A percentile compares a stretch with the other conserved stretches of the same genome.
These are phyloP conservation scores for Ustilago trichophora DNA, from an alignment of 1,284 basidiomycete species.

Conservation along the genomic window DNA sequence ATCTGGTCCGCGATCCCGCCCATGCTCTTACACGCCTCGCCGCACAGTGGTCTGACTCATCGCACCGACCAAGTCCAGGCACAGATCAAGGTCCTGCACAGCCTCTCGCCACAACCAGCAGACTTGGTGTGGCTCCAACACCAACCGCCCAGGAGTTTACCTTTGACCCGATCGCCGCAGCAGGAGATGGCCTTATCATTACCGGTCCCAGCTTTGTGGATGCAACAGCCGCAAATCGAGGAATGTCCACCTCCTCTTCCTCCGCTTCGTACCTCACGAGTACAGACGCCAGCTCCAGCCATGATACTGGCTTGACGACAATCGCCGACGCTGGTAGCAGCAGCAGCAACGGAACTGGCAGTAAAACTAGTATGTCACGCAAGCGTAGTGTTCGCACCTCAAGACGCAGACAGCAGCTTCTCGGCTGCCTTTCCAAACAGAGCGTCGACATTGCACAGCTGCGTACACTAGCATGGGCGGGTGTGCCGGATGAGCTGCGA, in stretches of 20 bases:
- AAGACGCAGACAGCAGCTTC: conserved; percentile 50
- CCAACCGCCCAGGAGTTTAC: conserved; percentile 35
- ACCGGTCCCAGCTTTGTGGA: conserved; percentile 43
- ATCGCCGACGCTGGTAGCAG: neutral
- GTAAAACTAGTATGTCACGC: conserved; percentile 12
- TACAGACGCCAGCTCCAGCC: conserved; percentile 10
- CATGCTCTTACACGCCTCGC: conserved; percentile 35
- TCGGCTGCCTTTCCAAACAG: conserved; percentile 47
- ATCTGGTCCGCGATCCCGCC: conserved; percentile 38
- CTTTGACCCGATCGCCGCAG: conserved; percentile 58
- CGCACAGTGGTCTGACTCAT: conserved; percentile 26
- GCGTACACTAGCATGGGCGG: conserved; percentile 92
- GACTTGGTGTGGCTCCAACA: conserved; percentile 23
- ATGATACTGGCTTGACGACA: neutral
- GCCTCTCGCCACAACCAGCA: conserved; percentile 27
- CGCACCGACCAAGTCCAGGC: conserved; percentile 2
- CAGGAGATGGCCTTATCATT: conserved; percentile 57
- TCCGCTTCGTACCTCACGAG: conserved; percentile 6
- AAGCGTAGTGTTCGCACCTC: conserved; percentile 45
- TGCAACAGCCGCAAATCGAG: conserved; percentile 7
- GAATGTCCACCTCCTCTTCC: conserved; percentile 12
- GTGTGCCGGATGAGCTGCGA: conserved; percentile 85
- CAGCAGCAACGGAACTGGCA: neutral
- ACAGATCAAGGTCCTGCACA: conserved; percentile 3
- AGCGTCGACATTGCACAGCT: conserved; percentile 73